phyloP scores from a whole-genome alignment of 192 early-diverging fungal species.

The Umbelopsis isabellina region DNA sequence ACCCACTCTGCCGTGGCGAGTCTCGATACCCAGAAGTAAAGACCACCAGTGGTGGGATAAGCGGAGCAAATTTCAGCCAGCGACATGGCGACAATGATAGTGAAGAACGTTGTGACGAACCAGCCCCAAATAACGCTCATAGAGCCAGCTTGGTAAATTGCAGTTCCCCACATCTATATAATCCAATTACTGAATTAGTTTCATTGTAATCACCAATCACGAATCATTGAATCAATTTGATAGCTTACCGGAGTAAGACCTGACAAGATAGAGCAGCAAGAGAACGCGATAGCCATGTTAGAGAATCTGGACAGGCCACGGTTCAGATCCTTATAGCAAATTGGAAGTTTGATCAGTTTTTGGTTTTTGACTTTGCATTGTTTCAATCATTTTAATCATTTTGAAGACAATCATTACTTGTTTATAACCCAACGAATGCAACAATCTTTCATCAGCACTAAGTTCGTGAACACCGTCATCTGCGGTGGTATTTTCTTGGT shows the following conservation, averaged over 20 bases:
- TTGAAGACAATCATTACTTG: slow-evolving; percentile 19
- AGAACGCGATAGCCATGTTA: slow-evolving; percentile 60
- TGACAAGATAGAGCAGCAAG: slow-evolving; percentile 54
- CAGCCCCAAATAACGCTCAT: slow-evolving; percentile 58
- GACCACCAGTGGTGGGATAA: slow-evolving; percentile 53
- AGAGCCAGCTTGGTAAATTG: slow-evolving; percentile 52
- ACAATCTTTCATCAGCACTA: slow-evolving; percentile 32
- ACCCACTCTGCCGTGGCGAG: slow-evolving; percentile 50
- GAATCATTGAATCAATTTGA: too few relatives aligned
- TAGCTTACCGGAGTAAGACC: slow-evolving; percentile 51
- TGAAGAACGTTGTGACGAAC: slow-evolving; percentile 51
- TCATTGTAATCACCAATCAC: too few relatives aligned
- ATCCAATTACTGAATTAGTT: too few relatives aligned
- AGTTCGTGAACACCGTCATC: slow-evolving; percentile 10
- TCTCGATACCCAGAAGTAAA: slow-evolving; percentile 58
- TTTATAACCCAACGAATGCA: slow-evolving; percentile 35
- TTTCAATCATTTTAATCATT: not conserved
- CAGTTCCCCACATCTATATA: slow-evolving; percentile 45
- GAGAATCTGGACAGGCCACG: slow-evolving; percentile 52
- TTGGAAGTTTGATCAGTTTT: not conserved
- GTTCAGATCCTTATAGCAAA: slow-evolving; percentile 41
- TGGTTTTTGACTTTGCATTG: not conserved
- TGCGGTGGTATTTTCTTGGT: not conserved
- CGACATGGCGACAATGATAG: slow-evolving; percentile 47
- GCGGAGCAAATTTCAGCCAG: slow-evolving; percentile 59